Percentiles rank a stretch among this genome's conserved stretches.
Evolutionary conservation across 202 grass and related monocot species (phyloP).

Genomic region (Cymbopogon flexuosus): DNA sequence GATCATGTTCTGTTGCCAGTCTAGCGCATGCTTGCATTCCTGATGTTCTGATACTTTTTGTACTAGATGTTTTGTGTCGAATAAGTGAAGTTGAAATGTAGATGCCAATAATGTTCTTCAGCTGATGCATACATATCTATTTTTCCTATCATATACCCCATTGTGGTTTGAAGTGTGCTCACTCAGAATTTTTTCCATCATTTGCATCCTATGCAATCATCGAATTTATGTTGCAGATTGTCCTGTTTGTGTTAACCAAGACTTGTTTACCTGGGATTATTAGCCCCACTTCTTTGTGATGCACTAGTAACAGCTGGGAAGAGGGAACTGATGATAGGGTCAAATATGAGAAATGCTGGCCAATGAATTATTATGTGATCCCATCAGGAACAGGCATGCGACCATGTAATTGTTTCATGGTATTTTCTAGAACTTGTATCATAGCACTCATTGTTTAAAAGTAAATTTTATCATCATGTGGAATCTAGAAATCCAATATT

Average conservation of each 20-base stretch:
- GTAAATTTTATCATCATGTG: neutral
- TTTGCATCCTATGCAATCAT: conserved; percentile 1
- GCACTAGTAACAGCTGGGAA: neutral
- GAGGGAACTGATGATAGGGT: neutral
- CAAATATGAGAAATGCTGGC: neutral
- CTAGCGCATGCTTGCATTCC: neutral
- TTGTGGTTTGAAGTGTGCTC: neutral
- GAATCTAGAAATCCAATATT: conserved; percentile 1
- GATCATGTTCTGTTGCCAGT: conserved; percentile 6
- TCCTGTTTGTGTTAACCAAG: conserved; percentile 10
- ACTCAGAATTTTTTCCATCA: conserved; percentile 1
- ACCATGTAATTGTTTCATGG: conserved; percentile 14
- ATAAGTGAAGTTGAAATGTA: neutral
- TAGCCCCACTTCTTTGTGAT: neutral
- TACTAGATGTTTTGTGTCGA: neutral
- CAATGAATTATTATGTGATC: neutral
- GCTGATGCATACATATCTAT: neutral
- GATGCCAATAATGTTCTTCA: conserved; percentile 1
- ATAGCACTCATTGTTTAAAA: neutral
- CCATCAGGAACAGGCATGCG: conserved; percentile 21
- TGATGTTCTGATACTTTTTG: conserved; percentile 1
- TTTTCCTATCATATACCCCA: neutral
- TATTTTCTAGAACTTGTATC: neutral
- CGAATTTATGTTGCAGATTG: neutral
- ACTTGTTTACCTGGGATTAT: neutral